A percentile compares a stretch with the other conserved stretches of the same genome.
Evolutionary conservation across 345 rosid species (phyloP).

Genomic region (Murraya paniculata): DNA sequence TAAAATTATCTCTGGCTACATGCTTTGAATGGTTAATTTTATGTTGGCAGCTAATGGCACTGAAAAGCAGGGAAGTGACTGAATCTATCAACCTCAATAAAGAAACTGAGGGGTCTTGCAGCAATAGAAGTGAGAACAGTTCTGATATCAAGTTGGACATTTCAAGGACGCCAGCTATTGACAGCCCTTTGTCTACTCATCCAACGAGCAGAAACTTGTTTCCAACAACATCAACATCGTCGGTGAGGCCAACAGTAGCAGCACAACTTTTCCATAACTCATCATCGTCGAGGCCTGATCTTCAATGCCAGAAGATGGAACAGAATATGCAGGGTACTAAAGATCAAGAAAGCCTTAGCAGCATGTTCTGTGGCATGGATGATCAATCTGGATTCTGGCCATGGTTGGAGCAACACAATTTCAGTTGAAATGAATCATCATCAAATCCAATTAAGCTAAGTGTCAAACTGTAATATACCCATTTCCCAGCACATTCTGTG

Average conservation of each 20-base stretch:
- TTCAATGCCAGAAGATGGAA: slow-evolving; percentile 44
- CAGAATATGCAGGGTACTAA: slow-evolving; percentile 60
- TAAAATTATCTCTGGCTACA: background rate
- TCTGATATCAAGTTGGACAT: slow-evolving; percentile 85
- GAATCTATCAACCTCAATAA: slow-evolving; percentile 90
- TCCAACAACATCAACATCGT: slow-evolving; percentile 61
- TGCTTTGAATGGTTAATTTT: slow-evolving; percentile 17
- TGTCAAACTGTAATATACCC: slow-evolving; percentile 10
- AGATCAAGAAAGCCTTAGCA: slow-evolving; percentile 73
- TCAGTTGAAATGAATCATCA: slow-evolving; percentile 40
- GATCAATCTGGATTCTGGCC: slow-evolving; percentile 97
- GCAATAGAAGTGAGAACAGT: slow-evolving; percentile 92
- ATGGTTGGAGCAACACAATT: slow-evolving; percentile 89
- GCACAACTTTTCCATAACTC: slow-evolving; percentile 58
- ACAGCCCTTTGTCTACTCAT: slow-evolving; percentile 59
- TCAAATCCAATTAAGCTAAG: no score
- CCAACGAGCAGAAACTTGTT: slow-evolving; percentile 58
- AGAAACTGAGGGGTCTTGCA: slow-evolving; percentile 91
- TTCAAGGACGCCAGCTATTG: slow-evolving; percentile 63
- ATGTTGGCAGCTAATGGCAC: slow-evolving; percentile 67
- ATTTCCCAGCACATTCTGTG: background rate
- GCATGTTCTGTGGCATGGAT: slow-evolving; percentile 87
- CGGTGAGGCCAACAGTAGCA: slow-evolving; percentile 32
- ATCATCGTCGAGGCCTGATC: slow-evolving; percentile 35
- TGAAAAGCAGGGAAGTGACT: slow-evolving; percentile 78